Evolutionary conservation across 1,284 basidiomycete genomes (phyloP), one percentile per base, ranked within the genome.

Genomic region (Cryptococcus sp.): DNA sequence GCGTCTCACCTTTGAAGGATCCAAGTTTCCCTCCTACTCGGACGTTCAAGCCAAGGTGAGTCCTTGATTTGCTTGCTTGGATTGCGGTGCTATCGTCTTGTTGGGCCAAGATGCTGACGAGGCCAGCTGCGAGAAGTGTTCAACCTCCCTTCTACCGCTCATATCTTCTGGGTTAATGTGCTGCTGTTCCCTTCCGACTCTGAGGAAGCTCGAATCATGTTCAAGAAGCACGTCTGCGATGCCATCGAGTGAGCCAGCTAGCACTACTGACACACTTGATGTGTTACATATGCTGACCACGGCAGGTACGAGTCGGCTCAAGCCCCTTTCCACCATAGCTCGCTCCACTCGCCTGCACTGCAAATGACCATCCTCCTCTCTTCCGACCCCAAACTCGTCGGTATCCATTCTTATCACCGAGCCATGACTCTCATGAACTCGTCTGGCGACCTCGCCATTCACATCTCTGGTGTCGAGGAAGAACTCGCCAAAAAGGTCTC

Each of bases 171-270:
- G 66, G 60, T 58, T 35, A 66, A 72, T 47, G 70, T 66, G 37
- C 61, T 72, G 28, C 56, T 72, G 39, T 72, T 61, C 58, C 68
- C 69, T 2, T 63, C 70, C 49, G 70, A 70, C 41, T 53, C 59
- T 2, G 56, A 61, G 39, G 55, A 62, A 11, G 62, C 68, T 2
- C 57, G 66, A 23, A 67, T 69, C 57, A 71, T 68, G 64, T 74
- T 74, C 58, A 67, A 71, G 66, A 59, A 66, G 52, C 72, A 74
- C 57, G 63, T 74, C 25, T 74, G 72, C 49, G 68, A 70, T 47
- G 58, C 61, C 12, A 42, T 53, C 21, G 72, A 74, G 72, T 74
- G 47, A 66, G 72, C 69, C 1, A 19, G 28, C 19, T 4, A 24
- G 25, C 6, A 6, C 22, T 31, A 21, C 24, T n/a, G 25, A 33